A percentile compares a stretch with the other conserved stretches of the same genome.
Evolutionary conservation across 345 rosid species (phyloP).

Genomic region (Eucalyptus caleyi): DNA sequence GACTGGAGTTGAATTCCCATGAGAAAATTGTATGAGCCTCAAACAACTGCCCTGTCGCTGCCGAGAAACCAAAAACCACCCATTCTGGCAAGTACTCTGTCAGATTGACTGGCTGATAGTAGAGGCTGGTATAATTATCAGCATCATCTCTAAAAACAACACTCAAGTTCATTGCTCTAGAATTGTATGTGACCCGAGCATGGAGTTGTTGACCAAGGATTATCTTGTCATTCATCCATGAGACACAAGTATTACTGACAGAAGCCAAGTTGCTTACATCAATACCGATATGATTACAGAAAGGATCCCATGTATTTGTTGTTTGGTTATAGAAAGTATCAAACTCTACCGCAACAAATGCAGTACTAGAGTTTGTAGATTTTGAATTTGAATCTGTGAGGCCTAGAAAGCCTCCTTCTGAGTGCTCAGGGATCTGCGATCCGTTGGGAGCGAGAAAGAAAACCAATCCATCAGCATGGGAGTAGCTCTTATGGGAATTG

Average conservation of each 20-base stretch:
- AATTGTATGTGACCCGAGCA: not conserved
- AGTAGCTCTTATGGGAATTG: rapidly evolving
- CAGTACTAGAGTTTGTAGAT: not conserved
- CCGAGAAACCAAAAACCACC: not conserved
- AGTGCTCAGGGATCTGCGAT: not conserved
- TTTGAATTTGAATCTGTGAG: not conserved
- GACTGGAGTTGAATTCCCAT: not conserved
- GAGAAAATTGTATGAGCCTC: not conserved
- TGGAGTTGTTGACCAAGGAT: not conserved
- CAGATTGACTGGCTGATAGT: not conserved
- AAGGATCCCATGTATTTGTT: not conserved
- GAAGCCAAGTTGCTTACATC: rapidly evolving
- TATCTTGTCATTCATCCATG: not conserved
- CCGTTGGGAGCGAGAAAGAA: not conserved
- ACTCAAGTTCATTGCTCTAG: not conserved
- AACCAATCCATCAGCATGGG: not conserved
- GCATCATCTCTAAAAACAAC: not conserved
- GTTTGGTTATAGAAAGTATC: not conserved
- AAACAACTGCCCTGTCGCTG: not conserved
- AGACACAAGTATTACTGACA: not conserved
- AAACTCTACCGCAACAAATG: not conserved
- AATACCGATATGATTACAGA: not conserved
- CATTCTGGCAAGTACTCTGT: not conserved
- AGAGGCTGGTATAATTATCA: not conserved
- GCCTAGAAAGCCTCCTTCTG: not conserved